Percentiles rank a stretch among this genome's conserved stretches.
These are phyloP conservation scores for Themeda triandra DNA, from an alignment of 176 grass and related monocot species.

Conservation along the genomic window DNA sequence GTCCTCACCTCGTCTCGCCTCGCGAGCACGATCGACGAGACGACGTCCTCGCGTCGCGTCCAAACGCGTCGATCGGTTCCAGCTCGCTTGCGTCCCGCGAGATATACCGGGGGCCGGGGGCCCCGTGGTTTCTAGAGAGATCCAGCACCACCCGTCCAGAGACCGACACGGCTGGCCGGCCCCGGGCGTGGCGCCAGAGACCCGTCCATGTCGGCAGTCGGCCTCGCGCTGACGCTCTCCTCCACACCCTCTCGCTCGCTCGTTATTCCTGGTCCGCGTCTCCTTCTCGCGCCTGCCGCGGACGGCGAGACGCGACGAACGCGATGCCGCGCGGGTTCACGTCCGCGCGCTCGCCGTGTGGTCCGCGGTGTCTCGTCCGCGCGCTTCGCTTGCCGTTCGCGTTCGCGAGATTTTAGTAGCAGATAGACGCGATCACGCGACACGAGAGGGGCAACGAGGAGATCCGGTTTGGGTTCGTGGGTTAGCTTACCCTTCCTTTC, in stretches of 20 bases:
- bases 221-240: not conserved
- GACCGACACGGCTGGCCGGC: not conserved
- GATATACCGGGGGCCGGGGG: not conserved
- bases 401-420: too few species aligned
- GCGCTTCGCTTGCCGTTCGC: not conserved
- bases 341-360: too few species aligned
- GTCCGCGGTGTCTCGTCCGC: too few species aligned
- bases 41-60: too few species aligned
- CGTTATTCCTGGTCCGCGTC: not conserved
- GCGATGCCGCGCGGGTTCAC: not conserved
- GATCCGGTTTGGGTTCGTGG: not conserved
- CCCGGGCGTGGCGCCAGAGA: not conserved
- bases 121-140: slow-evolving; percentile 22
- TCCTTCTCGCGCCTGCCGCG: not conserved
- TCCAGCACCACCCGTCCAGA: slow-evolving; percentile 1
- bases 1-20: too few species aligned
- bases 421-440: not conserved
- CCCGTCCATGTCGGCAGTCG: not conserved
- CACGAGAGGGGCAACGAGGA: not conserved
- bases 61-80: not conserved
- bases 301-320: not conserved
- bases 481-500: not conserved
- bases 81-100: not conserved
- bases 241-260: not conserved
- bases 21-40: too few species aligned